phyloP scores from a whole-genome alignment of 2,329 filamentous ascomycete genomes.

The Allantophomopsis lycopodina region DNA sequence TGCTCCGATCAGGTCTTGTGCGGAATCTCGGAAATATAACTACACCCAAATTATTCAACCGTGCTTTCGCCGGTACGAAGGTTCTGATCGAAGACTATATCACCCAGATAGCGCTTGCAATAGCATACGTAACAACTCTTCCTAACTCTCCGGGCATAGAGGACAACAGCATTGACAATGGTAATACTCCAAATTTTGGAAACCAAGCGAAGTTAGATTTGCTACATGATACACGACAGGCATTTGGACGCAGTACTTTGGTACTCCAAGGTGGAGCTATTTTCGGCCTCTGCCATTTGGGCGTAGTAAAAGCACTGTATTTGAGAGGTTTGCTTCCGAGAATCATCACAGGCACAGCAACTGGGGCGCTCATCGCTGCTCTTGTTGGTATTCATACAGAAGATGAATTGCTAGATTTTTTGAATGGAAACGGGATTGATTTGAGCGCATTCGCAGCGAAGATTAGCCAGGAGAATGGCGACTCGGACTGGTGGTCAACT shows the following conservation, averaged over 20 bases:
- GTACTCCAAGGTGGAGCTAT: conserved; percentile 84
- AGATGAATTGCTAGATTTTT: conserved; percentile 64
- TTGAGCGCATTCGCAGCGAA: conserved; percentile 57
- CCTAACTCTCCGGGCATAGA: conserved; percentile 37
- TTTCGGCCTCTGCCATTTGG: conserved; percentile 81
- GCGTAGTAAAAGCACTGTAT: conserved; percentile 80
- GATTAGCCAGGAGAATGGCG: conserved; percentile 14
- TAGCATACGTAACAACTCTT: conserved; percentile 60
- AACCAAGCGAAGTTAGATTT: conserved; percentile 60
- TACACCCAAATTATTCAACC: conserved; percentile 66
- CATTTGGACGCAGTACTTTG: conserved; percentile 74
- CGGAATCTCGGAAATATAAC: conserved; percentile 90
- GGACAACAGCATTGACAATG: conserved; percentile 21
- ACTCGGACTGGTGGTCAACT: conserved; percentile 33
- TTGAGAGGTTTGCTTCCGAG: conserved; percentile 68
- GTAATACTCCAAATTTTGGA: conserved; percentile 47
- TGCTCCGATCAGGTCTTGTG: conserved; percentile 65
- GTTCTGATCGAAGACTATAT: conserved; percentile 86
- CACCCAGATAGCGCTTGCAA: conserved; percentile 65
- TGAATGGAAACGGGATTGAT: conserved; percentile 71
- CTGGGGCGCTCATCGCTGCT: conserved; percentile 79
- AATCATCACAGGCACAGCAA: conserved; percentile 85
- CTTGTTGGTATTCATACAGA: conserved; percentile 79
- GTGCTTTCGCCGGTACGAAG: conserved; percentile 80
- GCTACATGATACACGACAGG: conserved; percentile 74